Percentiles rank a stretch among this genome's conserved stretches.
These are phyloP conservation scores for Pholiota molesta DNA, from an alignment of 768 basidiomycete species.

Conservation along the genomic window DNA sequence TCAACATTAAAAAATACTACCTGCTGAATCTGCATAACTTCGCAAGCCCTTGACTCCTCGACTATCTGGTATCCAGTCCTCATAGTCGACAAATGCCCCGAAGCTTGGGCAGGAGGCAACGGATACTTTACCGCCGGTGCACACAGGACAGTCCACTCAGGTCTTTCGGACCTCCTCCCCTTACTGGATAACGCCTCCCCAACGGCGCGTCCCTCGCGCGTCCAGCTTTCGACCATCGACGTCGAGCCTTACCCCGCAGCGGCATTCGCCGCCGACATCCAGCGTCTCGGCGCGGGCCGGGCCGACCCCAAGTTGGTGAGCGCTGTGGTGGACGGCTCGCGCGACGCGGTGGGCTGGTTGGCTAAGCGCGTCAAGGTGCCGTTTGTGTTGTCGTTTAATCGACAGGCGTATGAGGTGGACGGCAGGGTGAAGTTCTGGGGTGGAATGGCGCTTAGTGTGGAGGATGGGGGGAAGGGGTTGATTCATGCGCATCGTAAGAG, in stretches of 20 bases:
- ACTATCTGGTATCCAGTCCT: slow-evolving; percentile 40
- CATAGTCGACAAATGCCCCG: slow-evolving; percentile 66
- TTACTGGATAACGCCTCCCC: slow-evolving; percentile 41
- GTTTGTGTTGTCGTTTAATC: slow-evolving; percentile 61
- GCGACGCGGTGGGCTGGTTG: slow-evolving; percentile 62
- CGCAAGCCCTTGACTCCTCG: no score
- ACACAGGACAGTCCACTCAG: slow-evolving; percentile 63
- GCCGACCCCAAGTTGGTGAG: slow-evolving; percentile 53
- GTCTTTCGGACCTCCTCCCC: slow-evolving; percentile 60
- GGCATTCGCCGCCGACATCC: slow-evolving; percentile 60
- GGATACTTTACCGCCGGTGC: slow-evolving; percentile 76
- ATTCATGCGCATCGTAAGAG: slow-evolving; percentile 57
- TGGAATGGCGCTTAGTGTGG: slow-evolving; percentile 63
- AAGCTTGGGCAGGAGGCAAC: slow-evolving; percentile 70
- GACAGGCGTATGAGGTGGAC: slow-evolving; percentile 68
- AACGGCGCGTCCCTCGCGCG: neutral
- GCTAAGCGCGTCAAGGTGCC: slow-evolving; percentile 50
- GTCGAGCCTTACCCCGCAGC: slow-evolving; percentile 59
- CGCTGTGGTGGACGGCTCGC: slow-evolving; percentile 56
- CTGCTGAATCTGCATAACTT: no score
- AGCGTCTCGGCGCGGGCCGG: slow-evolving; percentile 56
- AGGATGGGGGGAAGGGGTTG: slow-evolving; percentile 69
- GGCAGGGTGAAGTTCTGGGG: slow-evolving; percentile 74
- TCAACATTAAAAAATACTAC: no score
- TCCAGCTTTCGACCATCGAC: slow-evolving; percentile 32